Base-by-base conservation (phyloP, 352 stramenopile species). In the Pythium vanterpoolii region DNA sequence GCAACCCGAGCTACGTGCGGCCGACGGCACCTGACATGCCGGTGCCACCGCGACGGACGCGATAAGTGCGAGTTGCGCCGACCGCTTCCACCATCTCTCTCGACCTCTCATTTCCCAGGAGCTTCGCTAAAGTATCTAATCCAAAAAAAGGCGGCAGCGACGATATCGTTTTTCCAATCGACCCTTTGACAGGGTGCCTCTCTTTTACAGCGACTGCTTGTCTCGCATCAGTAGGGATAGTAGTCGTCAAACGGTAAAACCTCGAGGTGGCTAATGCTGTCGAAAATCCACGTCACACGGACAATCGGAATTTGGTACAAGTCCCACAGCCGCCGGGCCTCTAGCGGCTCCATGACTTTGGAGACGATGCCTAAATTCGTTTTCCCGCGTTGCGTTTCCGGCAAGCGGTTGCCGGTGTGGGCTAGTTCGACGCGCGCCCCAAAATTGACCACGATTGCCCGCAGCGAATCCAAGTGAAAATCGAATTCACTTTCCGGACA, bases 231-330 rank as follows among this genome's bases (percentile, higher is more conserved):
- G 58, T 93, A 95, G 45, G 86, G 86, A 51, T 92, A 93, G 47
- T 94, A 95, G 55, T 94, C 83, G 52, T 93, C 83, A 54, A 90
- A 95, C 11, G 86, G 78, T 24, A 92, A 73, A 36, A 93, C 74
- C 64, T 89, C 74, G 19, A 93, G 69, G 64, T 94, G 71, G 58
- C 83, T 93, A 64, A 95, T 89, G 66, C 86, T 93, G 68, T 95
- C 86, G 43, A 93, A 89, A 56, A 95, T 78, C 86, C 86, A 95
- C 36, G 82, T 88, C 44, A 92, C 86, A 24, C 85, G 86, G 39
- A 95, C 84, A 38, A 95, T 92, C 13, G 84, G 86, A 47, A 93
- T 90, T 36, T 87, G 71, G 56, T 88, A 76, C 45, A 83, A 65
- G 33, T 84, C 56, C 74, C 73, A 92, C 31, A 87, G 72, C 36